Evolutionary conservation across 306 rosid genomes (phyloP).

Genomic region (Vachellia pachyceras): DNA sequence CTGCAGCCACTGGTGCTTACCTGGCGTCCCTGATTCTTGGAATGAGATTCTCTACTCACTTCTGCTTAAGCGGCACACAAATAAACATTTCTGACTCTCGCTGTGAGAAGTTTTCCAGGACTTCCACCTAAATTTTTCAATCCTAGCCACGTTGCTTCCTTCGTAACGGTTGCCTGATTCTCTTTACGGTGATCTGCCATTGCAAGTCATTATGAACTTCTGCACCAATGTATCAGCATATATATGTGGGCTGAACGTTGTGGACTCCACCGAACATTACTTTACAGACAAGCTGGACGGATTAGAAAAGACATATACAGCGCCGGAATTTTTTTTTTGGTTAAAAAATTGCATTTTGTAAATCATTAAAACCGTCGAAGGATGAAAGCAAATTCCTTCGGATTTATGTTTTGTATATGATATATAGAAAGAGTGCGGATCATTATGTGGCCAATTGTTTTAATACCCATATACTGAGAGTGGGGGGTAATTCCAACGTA

Average conservation of each 20-base stretch:
- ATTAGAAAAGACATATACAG: constrained; percentile 16
- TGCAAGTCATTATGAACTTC: constrained; percentile 5
- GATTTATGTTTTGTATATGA: constrained; percentile 31
- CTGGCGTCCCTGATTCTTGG: constrained; percentile 96
- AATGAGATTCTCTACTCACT: constrained; percentile 79
- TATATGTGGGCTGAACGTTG: constrained; percentile 33
- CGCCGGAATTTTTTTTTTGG: background rate
- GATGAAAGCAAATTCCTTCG: constrained; percentile 1
- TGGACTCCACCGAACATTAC: constrained; percentile 29
- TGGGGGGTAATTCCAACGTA: background rate
- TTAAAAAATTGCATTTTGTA: background rate
- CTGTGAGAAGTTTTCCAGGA: constrained; percentile 29
- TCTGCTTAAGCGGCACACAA: constrained; percentile 58
- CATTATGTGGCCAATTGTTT: background rate
- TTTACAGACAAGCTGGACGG: constrained; percentile 34
- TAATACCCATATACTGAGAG: background rate
- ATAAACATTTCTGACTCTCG: constrained; percentile 37
- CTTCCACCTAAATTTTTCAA: constrained; percentile 11
- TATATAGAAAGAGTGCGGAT: constrained; percentile 6
- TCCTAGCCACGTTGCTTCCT: constrained; percentile 20
- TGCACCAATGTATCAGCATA: background rate
- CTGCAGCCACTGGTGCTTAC: constrained; percentile 98
- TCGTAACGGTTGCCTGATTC: constrained; percentile 21
- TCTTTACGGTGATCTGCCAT: constrained; percentile 35
- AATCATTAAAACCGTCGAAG: constrained; percentile 39